Conservation (phyloP, 768 basidiomycete species). For the Astraeus odoratus region DNA sequence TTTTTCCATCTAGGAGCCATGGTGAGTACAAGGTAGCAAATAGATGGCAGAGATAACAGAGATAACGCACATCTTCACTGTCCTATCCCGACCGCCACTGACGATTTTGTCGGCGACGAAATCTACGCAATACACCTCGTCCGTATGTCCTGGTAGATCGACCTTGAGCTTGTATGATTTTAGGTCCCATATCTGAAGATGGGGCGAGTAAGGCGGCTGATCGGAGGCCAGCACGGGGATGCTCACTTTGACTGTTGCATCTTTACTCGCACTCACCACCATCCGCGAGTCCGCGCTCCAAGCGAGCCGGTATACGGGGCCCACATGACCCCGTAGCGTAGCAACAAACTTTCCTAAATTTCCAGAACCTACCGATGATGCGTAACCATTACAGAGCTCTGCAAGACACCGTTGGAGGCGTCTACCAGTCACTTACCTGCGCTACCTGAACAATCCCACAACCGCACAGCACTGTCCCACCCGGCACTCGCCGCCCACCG, state of each 20-base stretch:
- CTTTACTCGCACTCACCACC: slow-evolving; percentile 92
- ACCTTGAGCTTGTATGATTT: slow-evolving; percentile 93
- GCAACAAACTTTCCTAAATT: slow-evolving; percentile 82
- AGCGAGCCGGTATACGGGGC: slow-evolving; percentile 87
- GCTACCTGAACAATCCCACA: slow-evolving; percentile 73
- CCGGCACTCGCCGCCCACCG: slow-evolving; percentile 86
- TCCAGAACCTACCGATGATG: slow-evolving; percentile 27
- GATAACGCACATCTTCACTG: slow-evolving; percentile 80
- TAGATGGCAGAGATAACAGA: background rate
- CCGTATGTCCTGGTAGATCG: slow-evolving; percentile 93
- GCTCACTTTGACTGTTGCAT: slow-evolving; percentile 87
- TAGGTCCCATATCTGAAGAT: slow-evolving; percentile 96
- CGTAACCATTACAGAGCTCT: background rate
- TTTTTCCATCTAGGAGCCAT: slow-evolving; percentile 23
- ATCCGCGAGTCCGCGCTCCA: slow-evolving; percentile 94
- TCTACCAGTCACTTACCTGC: slow-evolving; percentile 34
- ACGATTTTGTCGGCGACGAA: slow-evolving; percentile 99
- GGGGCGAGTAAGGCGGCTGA: background rate
- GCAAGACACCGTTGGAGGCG: too few relatives aligned
- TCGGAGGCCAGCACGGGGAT: background rate
- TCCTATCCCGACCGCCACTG: slow-evolving; percentile 89
- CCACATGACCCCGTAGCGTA: slow-evolving; percentile 87
- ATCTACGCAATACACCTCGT: slow-evolving; percentile 98
- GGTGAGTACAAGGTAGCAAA: background rate
- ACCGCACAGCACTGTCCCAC: slow-evolving; percentile 83